A percentile compares a stretch with the other conserved stretches of the same genome.
Conservation (phyloP, 345 rosid genomes). For the Anacardium occidentale region DNA sequence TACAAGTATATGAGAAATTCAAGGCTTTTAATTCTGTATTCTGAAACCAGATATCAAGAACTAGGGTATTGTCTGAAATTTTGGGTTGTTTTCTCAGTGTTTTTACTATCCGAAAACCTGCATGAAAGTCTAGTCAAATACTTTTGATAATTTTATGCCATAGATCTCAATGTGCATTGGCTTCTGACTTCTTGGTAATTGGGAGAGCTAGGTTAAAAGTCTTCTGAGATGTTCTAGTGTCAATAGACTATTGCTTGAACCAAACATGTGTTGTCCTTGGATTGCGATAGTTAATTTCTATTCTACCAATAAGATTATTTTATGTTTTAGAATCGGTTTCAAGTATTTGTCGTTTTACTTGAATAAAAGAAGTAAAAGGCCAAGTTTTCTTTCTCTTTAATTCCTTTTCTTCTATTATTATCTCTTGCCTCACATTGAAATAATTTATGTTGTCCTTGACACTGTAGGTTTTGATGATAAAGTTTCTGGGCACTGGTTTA, state of each 20-base stretch:
- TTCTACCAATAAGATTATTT: not conserved
- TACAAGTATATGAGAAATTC: not conserved
- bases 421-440: not conserved
- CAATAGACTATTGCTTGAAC: conserved; percentile 7
- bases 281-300: not conserved
- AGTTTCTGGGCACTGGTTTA: conserved; percentile 66
- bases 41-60: not conserved
- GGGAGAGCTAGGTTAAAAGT: not conserved
- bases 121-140: not conserved
- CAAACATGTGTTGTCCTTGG: not conserved
- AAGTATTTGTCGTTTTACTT: not conserved
- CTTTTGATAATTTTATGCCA: not conserved
- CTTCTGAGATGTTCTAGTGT: not conserved
- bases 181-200: not conserved
- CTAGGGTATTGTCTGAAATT: not conserved
- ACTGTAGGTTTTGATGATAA: conserved; percentile 50
- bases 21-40: not conserved
- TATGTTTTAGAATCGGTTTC: not conserved
- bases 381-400: not conserved
- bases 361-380: not conserved
- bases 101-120: not conserved
- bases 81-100: not conserved
- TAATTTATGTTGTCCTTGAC: not conserved
- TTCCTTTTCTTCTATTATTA: no score
- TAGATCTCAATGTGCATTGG: no score